Conservation (phyloP, 371 early-diverging fungal species). For the Zychaea mexicana region DNA sequence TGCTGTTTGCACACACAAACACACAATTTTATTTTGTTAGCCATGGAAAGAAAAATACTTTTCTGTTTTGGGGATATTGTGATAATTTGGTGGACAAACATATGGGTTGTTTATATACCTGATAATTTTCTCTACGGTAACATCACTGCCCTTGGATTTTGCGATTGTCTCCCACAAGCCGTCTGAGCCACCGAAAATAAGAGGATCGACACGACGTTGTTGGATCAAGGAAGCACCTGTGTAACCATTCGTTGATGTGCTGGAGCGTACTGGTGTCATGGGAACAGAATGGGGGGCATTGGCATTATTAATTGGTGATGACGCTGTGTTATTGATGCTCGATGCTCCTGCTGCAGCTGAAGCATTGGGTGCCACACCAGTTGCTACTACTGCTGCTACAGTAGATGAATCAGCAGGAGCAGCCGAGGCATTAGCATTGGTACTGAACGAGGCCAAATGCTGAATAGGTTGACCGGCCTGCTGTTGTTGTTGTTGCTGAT, state of each 20-base stretch:
- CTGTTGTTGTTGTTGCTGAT: too few species aligned
- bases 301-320: not conserved
- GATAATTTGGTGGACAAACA: not conserved
- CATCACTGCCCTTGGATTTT: conserved; percentile 38
- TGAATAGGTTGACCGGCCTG: not conserved
- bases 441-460: not conserved
- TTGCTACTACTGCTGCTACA: not conserved
- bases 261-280: conserved; percentile 29
- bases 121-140: conserved; percentile 44
- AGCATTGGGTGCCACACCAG: not conserved
- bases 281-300: conserved; percentile 16
- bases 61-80: too few species aligned
- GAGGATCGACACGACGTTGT: conserved; percentile 39
- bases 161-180: conserved; percentile 46
- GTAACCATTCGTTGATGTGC: conserved; percentile 24
- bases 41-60: too few species aligned
- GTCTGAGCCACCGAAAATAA: conserved; percentile 49
- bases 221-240: conserved; percentile 26
- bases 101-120: conserved; percentile 15
- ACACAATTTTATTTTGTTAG: too few species aligned
- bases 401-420: not conserved
- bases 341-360: too few species aligned
- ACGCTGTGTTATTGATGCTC: too few species aligned
- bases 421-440: not conserved
- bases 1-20: conserved; percentile 15